Base-by-base conservation (phyloP, 2,329 filamentous ascomycete species). In the Nigrospora osmanthi region DNA sequence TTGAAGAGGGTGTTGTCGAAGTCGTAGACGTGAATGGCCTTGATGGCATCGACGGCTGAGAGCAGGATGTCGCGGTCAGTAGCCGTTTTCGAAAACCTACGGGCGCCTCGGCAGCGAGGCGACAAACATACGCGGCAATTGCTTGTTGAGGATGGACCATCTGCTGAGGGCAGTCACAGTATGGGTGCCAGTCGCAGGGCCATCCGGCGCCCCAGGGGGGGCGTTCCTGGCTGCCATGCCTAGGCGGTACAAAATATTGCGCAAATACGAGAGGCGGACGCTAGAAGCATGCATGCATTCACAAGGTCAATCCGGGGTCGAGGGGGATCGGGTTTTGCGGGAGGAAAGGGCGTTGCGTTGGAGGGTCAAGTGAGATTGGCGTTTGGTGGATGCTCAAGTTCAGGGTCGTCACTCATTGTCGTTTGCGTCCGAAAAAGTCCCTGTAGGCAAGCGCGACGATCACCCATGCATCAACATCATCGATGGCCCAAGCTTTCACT, bases 1-100 rank as follows among this genome's bases (percentile, higher is more conserved):
- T 84, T 82, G 71, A 98, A 98, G 40, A 98, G 70, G 34, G 91
- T 97, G 60, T 98, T 97, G 67, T 98, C 93, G 64, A 97, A 98
- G 65, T 98, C 93, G 69, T 97, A 97, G 54, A 98, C 78, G 61
- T 97, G 91, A 43, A 98, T 81, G 10, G 81, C 70, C 61, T 80
- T 88, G 65, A 97, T 84, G 45, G 80, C 72, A 36, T 85, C 73
- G 11, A 81, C 73, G 31, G 79, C 77, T 78, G 52, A 40, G 44
- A 12, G 13, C 15, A 11, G 7, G 44, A 19, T 42, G 55, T 38
- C 52, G 48, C 45, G 23, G 23, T 28, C 23, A 28, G 28, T 36
- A 42, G 40, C 33, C 10, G 9, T 14, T 28, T 32, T 11, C 17
- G 4, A 17, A 14, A 4, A 5, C 17, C 9, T 45, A 46, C 13